These are phyloP conservation scores for Phaffomyces opuntiae DNA, from an alignment of 805 yeast species.

Conservation along the genomic window DNA sequence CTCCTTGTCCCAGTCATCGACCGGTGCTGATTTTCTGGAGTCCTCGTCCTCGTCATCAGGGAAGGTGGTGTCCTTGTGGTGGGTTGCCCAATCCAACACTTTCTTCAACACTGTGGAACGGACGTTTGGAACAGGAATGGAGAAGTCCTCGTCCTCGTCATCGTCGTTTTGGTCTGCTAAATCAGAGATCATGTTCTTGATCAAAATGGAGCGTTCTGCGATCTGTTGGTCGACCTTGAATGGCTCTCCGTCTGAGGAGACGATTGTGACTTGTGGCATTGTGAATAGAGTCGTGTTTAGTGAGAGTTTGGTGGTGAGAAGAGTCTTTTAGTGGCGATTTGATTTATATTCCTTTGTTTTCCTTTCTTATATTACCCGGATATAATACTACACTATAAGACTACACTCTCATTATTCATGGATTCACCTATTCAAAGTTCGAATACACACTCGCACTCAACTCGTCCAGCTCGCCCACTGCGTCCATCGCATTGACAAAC, in stretches of 20 bases:
- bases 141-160: slow-evolving; percentile 61
- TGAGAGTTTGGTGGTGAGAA: no score
- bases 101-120: slow-evolving; percentile 80
- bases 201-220: slow-evolving; percentile 78
- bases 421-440: slow-evolving; percentile 39
- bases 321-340: no score
- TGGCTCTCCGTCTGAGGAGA: slow-evolving; percentile 75
- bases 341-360: no score
- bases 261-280: slow-evolving; percentile 39
- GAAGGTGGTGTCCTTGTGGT: slow-evolving; percentile 75
- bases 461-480: slow-evolving; percentile 65
- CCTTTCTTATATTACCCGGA: no score
- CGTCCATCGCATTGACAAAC: slow-evolving; percentile 39
- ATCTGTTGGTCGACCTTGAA: slow-evolving; percentile 74
- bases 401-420: no score
- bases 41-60: slow-evolving; percentile 82
- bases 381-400: no score
- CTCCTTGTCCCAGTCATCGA: slow-evolving; percentile 93
- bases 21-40: slow-evolving; percentile 81
- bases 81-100: slow-evolving; percentile 95
- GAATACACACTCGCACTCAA: slow-evolving; percentile 88
- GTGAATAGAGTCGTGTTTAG: no score
- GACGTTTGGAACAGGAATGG: slow-evolving; percentile 87
- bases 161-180: slow-evolving; percentile 30
- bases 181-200: slow-evolving; percentile 83